Evolutionary conservation across 257 asterid species (phyloP).

Genomic region (Hygrophila difformis): DNA sequence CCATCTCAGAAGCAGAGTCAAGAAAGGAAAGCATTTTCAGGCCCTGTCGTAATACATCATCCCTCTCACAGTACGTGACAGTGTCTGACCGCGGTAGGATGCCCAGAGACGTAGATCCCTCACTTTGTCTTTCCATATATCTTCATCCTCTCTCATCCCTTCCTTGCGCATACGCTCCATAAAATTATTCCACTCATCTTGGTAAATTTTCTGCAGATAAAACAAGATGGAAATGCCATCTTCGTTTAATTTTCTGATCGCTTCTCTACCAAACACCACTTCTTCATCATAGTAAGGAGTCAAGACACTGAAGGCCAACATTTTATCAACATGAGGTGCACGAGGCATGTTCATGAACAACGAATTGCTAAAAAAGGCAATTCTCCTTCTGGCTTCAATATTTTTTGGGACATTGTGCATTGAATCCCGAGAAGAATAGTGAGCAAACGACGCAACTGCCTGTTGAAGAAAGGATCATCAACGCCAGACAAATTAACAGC

Average conservation of each 20-base stretch:
- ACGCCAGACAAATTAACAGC: constrained; percentile 55
- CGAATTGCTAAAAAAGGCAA: constrained; percentile 88
- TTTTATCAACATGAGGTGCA: constrained; percentile 87
- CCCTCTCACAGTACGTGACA: constrained; percentile 94
- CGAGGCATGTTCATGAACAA: constrained; percentile 96
- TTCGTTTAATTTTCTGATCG: constrained; percentile 70
- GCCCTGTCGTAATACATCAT: constrained; percentile 97
- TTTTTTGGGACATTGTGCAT: constrained; percentile 77
- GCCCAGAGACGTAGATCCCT: constrained; percentile 93
- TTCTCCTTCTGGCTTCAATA: constrained; percentile 64
- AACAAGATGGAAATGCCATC: constrained; percentile 81
- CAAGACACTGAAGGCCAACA: constrained; percentile 94
- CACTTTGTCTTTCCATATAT: constrained; percentile 56
- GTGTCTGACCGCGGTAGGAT: constrained; percentile 94
- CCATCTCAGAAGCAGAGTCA: constrained; percentile 83
- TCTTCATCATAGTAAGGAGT: constrained; percentile 96
- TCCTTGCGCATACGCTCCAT: constrained; percentile 79
- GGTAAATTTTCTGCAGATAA: constrained; percentile 80
- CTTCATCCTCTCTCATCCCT: constrained; percentile 59
- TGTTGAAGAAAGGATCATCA: constrained; percentile 53
- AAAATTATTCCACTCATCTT: constrained; percentile 83
- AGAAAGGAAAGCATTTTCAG: constrained; percentile 91
- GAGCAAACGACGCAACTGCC: constrained; percentile 67
- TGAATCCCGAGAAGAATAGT: constrained; percentile 79
- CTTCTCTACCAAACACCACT: constrained; percentile 74